Evolutionary conservation across 208 protist genomes (phyloP), one percentile per base, ranked within the genome.

Genomic region (Trypanosoma vivax): DNA sequence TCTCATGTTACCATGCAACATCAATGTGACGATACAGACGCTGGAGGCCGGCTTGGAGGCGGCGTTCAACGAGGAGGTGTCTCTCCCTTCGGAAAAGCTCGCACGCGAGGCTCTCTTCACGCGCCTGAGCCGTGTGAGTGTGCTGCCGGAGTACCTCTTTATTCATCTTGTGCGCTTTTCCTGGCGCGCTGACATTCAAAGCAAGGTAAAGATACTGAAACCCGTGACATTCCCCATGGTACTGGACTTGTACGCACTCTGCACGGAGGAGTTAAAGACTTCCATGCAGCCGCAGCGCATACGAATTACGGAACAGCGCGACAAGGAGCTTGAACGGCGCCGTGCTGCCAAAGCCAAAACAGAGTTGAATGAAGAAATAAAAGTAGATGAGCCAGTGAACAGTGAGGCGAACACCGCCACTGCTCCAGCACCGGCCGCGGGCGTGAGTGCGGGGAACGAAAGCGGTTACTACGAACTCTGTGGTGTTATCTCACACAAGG

Each of bases 401-500:
- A n/a, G n/a, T 19, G 39, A 6, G 39, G 39, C n/a, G 0, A 19
- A 43, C 5, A 19, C 6, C 39, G 9, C 39, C 10, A 19, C 6
- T 6, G n/a, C 39, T 21, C 16, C 39, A 18, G 19, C 30, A 40
- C 1, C 27, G 38, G 9, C 66, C 66, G 18, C 28, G 41, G 35
- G 29, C 38, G 25, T 47, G 75, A 49, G 23, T 63, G 50, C 50
- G 35, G 56, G 50, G 42, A 86, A 87, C 27, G 63, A 65, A 48
- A 86, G 63, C 50, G 89, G 73, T 1, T 93, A 86, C 52, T 97
- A 95, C 63, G 88, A 95, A 51, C 70, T 97, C 3, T 91, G 74
- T 59, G 83, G 79, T 33, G 81, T 97, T 35, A 80, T 96, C 18
- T 91, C 88, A 3, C 92, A 97, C 73, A 94, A 94, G 64, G 92